These are phyloP conservation scores for Solanum rostratum DNA, from an alignment of 257 asterid genomes.

Conservation along the genomic window DNA sequence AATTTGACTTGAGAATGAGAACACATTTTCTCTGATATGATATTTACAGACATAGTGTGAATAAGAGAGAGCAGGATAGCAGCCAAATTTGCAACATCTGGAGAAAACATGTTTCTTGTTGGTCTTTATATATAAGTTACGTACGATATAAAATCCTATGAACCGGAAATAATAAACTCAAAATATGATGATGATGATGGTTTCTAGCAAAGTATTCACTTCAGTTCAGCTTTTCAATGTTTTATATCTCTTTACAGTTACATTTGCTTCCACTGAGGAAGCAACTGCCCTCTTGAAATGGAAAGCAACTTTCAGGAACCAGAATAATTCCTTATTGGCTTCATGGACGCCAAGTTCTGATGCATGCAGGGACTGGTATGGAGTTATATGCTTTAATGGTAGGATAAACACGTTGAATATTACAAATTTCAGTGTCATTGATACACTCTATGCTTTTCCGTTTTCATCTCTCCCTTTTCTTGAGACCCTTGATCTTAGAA, in stretches of 20 bases:
- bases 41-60: no score
- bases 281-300: not conserved
- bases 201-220: not conserved
- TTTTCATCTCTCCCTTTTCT: not conserved
- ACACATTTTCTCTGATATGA: no score
- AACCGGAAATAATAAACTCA: not conserved
- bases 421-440: no score
- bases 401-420: not conserved
- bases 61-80: not conserved
- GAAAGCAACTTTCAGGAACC: not conserved
- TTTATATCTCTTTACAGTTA: not conserved
- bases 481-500: not conserved
- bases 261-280: not conserved
- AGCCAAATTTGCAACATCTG: not conserved
- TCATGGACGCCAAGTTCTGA: not conserved
- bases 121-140: not conserved
- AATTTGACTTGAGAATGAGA: no score
- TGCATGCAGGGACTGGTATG: not conserved
- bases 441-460: not conserved
- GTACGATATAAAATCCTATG: not conserved
- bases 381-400: not conserved
- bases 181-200: not conserved
- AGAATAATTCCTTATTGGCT: not conserved
- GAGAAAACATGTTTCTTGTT: not conserved
- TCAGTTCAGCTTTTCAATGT: not conserved